Evolutionary conservation across 345 rosid species (phyloP), one percentile per base, ranked within the genome.

Genomic region (Combretum micranthum): DNA sequence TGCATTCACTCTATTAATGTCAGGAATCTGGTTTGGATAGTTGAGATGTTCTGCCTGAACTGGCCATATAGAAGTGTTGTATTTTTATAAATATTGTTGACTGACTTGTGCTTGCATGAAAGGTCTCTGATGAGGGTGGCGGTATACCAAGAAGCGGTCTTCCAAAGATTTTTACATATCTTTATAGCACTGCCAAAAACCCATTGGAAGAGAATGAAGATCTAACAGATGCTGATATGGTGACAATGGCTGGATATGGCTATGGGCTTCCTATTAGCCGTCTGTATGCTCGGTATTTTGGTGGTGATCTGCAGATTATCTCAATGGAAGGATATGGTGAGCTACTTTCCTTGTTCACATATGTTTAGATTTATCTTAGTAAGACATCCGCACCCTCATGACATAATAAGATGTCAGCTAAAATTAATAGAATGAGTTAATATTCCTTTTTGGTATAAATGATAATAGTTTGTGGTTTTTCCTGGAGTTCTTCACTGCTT

Each of bases 291-390:
- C 79, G 80, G 57, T 93, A 93, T 65, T 93, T 93, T 22, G 99
- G 99, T 61, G 99, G 99, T 20, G 99, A 89, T 71, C 80, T 93
- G 72, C 97, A 93, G 66, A 76, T 89, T 60, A 87, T 87, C 60
- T 93, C 95, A 20, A 89, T 93, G 97, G 99, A 93, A 77, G 99
- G 99, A 83, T 93, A 93, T 42, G 99, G 99, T 93, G 69, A 82
- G 99, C 71, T 50, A 14, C n/a, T 25, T 62, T 8, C 15, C 16
- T 53, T 16, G 37, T 55, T 55, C 37, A 32, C 2, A 32, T 9
- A 32, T 19, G 5, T 20, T 59, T 37, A 17, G 47, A 7, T 26
- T 20, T 52, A 47, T 50, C 32, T 22, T 23, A 22, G 50, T 43
- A 7, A 22, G 15, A 19, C 50, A 61, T 20, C 23, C 2, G n/a